Evolutionary conservation across 371 early-diverging fungal genomes (phyloP).

Genomic region (Mortierella sp.): DNA sequence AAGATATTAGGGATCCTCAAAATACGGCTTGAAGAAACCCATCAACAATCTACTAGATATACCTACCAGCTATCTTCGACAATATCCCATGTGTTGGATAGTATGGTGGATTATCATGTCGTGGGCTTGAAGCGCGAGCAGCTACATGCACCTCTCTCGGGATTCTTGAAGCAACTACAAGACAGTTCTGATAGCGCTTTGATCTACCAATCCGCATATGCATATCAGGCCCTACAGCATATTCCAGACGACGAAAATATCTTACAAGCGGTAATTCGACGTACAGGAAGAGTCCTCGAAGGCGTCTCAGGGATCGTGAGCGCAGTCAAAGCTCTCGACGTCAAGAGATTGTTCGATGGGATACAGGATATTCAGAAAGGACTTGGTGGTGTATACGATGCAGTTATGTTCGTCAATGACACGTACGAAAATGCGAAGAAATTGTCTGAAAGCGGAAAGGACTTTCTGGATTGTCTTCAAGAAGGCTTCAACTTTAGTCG

Average conservation of each 20-base stretch:
- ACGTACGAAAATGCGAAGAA: too few species aligned
- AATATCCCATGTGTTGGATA: conserved; percentile 13
- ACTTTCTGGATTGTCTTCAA: not conserved
- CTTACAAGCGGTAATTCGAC: not conserved
- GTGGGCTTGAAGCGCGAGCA: conserved; percentile 5
- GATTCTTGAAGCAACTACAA: not conserved
- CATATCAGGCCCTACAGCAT: not conserved
- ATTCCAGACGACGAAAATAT: conserved; percentile 11
- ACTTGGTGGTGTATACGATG: too few species aligned
- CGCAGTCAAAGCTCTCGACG: not conserved
- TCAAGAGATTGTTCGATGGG: not conserved
- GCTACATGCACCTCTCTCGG: conserved; percentile 10
- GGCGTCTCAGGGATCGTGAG: not conserved
- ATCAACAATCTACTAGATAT: not conserved
- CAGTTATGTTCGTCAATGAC: too few species aligned
- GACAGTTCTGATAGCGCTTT: conserved; percentile 9
- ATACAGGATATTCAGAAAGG: not conserved
- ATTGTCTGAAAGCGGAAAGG: not conserved
- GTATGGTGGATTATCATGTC: conserved; percentile 9
- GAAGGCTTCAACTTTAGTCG: not conserved
- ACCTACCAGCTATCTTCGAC: not conserved
- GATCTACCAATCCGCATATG: conserved; percentile 20
- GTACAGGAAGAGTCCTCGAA: not conserved
- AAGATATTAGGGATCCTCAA: conserved; percentile 7
- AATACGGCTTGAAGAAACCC: not conserved